These are phyloP conservation scores for Aspergillus udagawae DNA, from an alignment of 2,329 filamentous ascomycete genomes.

Conservation along the genomic window DNA sequence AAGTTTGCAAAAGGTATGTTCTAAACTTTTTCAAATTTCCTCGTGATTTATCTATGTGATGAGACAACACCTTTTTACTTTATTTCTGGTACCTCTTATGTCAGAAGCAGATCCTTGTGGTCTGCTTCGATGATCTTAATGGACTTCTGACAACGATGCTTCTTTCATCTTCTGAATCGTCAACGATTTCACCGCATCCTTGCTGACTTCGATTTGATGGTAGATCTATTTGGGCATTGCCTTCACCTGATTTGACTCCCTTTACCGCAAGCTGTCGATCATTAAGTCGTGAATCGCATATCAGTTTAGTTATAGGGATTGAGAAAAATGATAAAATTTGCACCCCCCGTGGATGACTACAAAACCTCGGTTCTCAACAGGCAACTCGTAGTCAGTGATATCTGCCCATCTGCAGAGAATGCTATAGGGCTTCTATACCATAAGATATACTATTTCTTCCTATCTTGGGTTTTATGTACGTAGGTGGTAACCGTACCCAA, in stretches of 20 bases:
- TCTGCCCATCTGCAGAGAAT: not conserved
- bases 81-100: constrained; percentile 98
- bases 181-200: constrained; percentile 4
- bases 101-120: constrained; percentile 55
- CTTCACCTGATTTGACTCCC: not conserved
- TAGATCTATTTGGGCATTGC: not conserved
- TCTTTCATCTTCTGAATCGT: not conserved
- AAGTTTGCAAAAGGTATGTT: constrained; percentile 2
- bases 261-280: too few species aligned
- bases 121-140: constrained; percentile 70
- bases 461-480: not conserved
- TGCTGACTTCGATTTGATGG: constrained; percentile 9
- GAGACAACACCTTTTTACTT: constrained; percentile 59
- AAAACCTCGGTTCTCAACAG: not conserved
- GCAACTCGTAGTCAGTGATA: not conserved
- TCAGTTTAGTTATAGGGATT: not conserved
- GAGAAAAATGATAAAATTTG: not conserved
- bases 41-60: constrained; percentile 53
- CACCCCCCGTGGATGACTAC: too few species aligned
- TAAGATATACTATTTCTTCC: not conserved
- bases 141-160: constrained; percentile 69
- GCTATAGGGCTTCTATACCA: not conserved
- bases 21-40: constrained; percentile 27
- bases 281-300: not conserved
- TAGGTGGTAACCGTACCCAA: not conserved